Percentiles rank a stretch among this genome's conserved stretches.
These are phyloP conservation scores for Colletotrichum australisinense DNA, from an alignment of 2,329 filamentous ascomycete species.

Conservation along the genomic window DNA sequence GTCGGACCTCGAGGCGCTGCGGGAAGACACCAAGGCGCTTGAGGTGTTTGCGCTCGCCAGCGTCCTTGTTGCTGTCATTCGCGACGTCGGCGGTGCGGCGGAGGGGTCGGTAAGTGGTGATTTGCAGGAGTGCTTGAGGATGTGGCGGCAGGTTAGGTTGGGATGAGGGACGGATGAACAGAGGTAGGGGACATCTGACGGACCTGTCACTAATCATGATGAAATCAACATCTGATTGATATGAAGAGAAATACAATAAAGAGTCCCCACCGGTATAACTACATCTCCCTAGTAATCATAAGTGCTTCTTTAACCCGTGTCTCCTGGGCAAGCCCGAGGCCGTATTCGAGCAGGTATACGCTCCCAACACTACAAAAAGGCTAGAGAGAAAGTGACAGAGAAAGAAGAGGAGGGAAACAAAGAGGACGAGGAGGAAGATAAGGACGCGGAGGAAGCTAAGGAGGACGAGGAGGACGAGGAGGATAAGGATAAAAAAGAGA, in stretches of 20 bases:
- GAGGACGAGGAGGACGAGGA: no score
- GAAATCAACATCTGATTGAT: no score
- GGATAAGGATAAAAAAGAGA: no score
- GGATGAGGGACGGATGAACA: conserved; percentile 48
- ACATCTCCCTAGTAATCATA: no score
- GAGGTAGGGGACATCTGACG: neutral
- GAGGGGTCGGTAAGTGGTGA: conserved; percentile 63
- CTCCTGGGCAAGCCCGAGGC: neutral
- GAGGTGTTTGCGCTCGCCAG: conserved; percentile 61
- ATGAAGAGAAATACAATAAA: no score
- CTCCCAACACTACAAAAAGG: neutral
- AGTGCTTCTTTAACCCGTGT: no score
- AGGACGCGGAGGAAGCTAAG: no score
- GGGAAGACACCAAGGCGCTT: conserved; percentile 54
- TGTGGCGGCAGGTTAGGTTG: conserved; percentile 65
- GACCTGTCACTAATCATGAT: no score
- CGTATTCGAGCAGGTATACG: neutral
- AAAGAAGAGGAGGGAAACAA: no score
- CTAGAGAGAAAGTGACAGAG: no score
- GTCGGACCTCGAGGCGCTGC: conserved; percentile 52
- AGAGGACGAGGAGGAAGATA: no score
- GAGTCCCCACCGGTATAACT: no score
- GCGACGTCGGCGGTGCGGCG: conserved; percentile 55
- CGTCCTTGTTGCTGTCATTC: conserved; percentile 59
- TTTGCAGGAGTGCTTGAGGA: conserved; percentile 64